These are phyloP conservation scores for Mycena pura DNA, from an alignment of 768 basidiomycete genomes.

Conservation along the genomic window DNA sequence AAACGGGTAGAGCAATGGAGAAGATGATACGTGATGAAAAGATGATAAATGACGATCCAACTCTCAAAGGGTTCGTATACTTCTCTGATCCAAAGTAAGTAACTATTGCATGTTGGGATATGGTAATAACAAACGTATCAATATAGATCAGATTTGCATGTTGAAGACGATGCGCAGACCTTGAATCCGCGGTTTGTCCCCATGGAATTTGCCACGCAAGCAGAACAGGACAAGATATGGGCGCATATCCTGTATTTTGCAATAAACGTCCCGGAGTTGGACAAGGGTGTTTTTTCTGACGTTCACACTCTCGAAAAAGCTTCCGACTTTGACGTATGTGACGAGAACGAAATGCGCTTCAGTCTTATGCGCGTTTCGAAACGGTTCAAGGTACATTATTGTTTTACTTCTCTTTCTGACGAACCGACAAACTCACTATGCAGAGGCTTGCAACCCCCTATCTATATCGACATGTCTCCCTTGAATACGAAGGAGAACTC, in stretches of 20 bases:
- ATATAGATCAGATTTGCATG: neutral
- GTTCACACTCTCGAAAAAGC: neutral
- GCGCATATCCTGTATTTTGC: conserved; percentile 15
- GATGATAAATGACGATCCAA: neutral
- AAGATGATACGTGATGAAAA: too few relatives aligned
- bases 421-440: too few relatives aligned
- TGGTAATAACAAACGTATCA: neutral
- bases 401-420: neutral
- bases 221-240: conserved; percentile 11
- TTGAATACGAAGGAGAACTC: neutral
- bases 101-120: too few relatives aligned
- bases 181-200: conserved; percentile 7
- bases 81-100: neutral
- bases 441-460: conserved; percentile 4
- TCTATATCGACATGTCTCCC: neutral
- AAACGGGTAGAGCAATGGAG: neutral
- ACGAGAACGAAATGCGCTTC: too few relatives aligned
- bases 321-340: too few relatives aligned
- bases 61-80: neutral
- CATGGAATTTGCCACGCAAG: neutral
- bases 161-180: neutral
- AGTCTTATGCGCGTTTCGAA: conserved; percentile 9
- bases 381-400: neutral
- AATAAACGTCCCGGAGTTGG: neutral
- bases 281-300: neutral